phyloP scores from a whole-genome alignment of 164 flowering plant genomes.

The Cinnamomum chago region DNA sequence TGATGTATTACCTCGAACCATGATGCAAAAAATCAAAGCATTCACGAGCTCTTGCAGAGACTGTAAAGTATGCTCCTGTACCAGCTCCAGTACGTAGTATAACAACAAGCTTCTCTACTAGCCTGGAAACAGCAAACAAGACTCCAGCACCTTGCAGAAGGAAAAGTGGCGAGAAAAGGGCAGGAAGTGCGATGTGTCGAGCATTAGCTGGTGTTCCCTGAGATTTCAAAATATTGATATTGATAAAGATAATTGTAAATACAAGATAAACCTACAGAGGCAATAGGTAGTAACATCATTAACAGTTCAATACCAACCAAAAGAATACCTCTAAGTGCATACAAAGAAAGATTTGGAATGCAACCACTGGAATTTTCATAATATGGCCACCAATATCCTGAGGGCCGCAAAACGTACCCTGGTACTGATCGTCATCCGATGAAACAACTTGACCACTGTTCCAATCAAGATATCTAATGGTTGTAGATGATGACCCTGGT shows the following conservation, averaged over 20 bases:
- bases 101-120: constrained; percentile 67
- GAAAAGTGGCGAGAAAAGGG: constrained; percentile 68
- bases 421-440: constrained; percentile 50
- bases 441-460: constrained; percentile 58
- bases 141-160: constrained; percentile 79
- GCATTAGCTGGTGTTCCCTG: constrained; percentile 81
- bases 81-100: constrained; percentile 41
- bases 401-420: constrained; percentile 48
- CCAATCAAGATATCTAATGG: constrained; percentile 66
- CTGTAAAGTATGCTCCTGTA: constrained; percentile 40
- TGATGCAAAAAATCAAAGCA: constrained; percentile 70
- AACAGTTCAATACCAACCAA: neutral
- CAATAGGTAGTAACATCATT: neutral
- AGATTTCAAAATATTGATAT: constrained; percentile 8
- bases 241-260: neutral
- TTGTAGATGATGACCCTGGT: constrained; percentile 47
- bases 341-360: constrained; percentile 74
- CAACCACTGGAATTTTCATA: constrained; percentile 77
- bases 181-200: constrained; percentile 44
- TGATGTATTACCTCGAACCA: constrained; percentile 68
- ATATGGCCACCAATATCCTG: constrained; percentile 89
- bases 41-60: constrained; percentile 54
- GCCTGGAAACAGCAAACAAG: constrained; percentile 55
- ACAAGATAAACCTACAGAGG: neutral
- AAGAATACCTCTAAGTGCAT: constrained; percentile 79